Evolutionary conservation across 1,284 basidiomycete genomes (phyloP).

Genomic region (Trametes polyzona): DNA sequence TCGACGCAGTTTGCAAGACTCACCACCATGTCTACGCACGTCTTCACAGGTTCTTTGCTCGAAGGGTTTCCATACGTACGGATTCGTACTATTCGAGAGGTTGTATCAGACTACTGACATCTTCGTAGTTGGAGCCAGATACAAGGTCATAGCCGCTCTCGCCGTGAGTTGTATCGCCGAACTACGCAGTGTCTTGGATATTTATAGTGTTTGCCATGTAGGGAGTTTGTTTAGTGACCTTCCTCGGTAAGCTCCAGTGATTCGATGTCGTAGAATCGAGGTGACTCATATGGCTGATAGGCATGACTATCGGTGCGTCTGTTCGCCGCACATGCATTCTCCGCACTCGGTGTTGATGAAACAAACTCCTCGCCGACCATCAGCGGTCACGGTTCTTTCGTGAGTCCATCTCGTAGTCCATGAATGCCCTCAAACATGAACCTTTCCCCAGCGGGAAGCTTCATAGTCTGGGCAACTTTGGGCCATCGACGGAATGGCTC

Average conservation of each 20-base stretch:
- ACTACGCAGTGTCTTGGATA: background rate
- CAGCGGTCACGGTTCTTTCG: background rate
- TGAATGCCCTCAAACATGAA: background rate
- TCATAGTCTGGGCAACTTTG: background rate
- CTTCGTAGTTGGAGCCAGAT: background rate
- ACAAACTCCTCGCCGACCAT: too few species aligned
- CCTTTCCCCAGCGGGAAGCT: background rate
- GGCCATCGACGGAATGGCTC: background rate
- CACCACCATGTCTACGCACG: too few species aligned
- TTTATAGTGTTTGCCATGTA: background rate
- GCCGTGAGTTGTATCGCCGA: background rate
- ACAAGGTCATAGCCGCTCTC: background rate
- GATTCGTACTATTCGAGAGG: too few species aligned
- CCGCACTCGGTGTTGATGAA: background rate
- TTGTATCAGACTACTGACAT: too few species aligned
- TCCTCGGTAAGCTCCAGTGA: background rate
- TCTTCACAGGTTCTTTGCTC: constrained; percentile 9
- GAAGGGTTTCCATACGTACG: constrained; percentile 4
- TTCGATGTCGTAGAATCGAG: background rate
- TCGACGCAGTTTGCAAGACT: too few species aligned
- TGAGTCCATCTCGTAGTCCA: background rate
- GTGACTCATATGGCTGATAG: background rate
- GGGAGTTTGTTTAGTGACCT: background rate
- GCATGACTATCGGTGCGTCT: background rate
- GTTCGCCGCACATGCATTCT: background rate